Percentiles rank a stretch among this genome's conserved stretches.
Evolutionary conservation across 163 green algal genomes (phyloP).

Genomic region (Chlorella variabilis): DNA sequence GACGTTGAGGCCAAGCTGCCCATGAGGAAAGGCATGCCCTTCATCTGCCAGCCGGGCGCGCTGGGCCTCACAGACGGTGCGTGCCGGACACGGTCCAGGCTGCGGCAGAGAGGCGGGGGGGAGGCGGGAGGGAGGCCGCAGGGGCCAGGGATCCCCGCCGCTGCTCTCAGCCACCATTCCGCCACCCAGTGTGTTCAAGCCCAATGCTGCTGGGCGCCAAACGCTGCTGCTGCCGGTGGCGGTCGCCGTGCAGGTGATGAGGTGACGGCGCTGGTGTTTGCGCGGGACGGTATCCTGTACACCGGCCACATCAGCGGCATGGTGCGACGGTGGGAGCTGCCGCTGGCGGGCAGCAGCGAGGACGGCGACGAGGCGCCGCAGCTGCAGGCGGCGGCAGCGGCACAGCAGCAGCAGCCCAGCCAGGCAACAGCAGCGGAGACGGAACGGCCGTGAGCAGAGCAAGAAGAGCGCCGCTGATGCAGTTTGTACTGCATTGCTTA

Average conservation of each 20-base stretch:
- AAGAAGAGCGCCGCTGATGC: too few relatives aligned
- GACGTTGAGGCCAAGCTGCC: constrained; percentile 11
- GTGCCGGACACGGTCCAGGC: not conserved
- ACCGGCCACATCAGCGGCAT: constrained; percentile 36
- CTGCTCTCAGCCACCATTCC: not conserved
- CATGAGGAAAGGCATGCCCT: constrained; percentile 2
- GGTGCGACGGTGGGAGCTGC: constrained; percentile 34
- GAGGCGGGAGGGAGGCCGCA: not conserved
- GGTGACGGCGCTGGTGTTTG: constrained; percentile 34
- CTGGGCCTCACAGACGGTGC: constrained; percentile 7
- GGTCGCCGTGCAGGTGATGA: constrained; percentile 25
- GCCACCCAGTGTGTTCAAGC: too few relatives aligned
- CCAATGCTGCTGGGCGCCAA: too few relatives aligned
- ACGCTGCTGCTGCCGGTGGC: not conserved
- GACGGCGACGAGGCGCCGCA: not conserved
- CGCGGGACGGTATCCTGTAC: constrained; percentile 8
- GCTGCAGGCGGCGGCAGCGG: constrained; percentile 7
- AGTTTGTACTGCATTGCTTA: too few relatives aligned
- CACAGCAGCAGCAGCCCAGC: constrained; percentile 19
- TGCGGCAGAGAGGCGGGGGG: not conserved
- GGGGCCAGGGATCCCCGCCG: not conserved
- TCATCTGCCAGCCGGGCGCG: constrained; percentile 31
- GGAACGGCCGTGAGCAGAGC: too few relatives aligned
- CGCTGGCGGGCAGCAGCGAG: not conserved
- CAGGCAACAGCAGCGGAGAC: constrained; percentile 4